Evolutionary conservation across 1,139 yeast species (phyloP), one percentile per base, ranked within the genome.

Genomic region (Debaryomyces nepalensis): DNA sequence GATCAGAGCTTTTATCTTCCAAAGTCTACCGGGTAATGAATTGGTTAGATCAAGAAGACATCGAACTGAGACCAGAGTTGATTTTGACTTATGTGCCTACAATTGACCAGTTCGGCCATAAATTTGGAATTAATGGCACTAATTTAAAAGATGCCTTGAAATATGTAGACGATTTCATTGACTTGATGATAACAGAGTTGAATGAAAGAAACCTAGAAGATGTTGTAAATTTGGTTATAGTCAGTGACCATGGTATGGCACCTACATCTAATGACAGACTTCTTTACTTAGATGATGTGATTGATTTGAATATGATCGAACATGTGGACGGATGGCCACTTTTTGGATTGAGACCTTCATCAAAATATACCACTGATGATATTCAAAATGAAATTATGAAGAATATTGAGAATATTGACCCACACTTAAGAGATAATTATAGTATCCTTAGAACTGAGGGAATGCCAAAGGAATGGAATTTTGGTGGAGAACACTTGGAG

Each of bases 231-330:
- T 66, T 91, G 18, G 66, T 91, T 0, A 68, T 91, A 37, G 86
- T 90, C 1, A 87, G 96, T 40, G 97, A 90, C 58, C 97, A 90
- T 59, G 97, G 97, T 5, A 89, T 90, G 96, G 86, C 96, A 0
- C 95, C 96, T 2, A 86, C 95, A 1, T 77, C 89, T 0, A 78
- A 82, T 47, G 73, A 76, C 12, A 67, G 96, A 42, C 58, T 86
- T 6, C 66, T 87, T 2, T 81, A 79, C 51, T 62, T 88, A 43
- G 96, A 87, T 57, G 93, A 87, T 51, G 49, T 86, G 12, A 63
- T 87, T 6, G 82, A 84, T 52, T 49, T 75, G 48, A 54, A 61
- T 2, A 67, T 73, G 34, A 73, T 87, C 38, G 84, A 81, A 43
- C 83, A 82, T 54, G 66, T 77, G 32, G 93, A 85, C 57, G 96